Conservation (phyloP, 2,329 filamentous ascomycete genomes). For the Sclerotinia sclerotiorum region DNA sequence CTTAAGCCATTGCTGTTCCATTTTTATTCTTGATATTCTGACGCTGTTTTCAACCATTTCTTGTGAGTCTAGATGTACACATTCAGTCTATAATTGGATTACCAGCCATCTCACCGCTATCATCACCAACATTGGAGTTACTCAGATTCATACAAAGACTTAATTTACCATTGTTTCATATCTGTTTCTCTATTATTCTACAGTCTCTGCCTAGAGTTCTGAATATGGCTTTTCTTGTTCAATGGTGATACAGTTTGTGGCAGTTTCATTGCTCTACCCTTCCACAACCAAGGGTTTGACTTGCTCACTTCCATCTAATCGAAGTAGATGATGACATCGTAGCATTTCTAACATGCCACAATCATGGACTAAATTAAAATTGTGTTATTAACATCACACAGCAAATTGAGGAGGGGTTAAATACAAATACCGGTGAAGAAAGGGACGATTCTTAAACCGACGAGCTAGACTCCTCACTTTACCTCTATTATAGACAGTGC, state of each 20-base stretch:
- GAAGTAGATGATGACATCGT: not conserved
- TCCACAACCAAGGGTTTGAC: not conserved
- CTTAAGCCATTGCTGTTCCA: not conserved
- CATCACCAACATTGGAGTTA: too few species aligned
- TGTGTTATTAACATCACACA: too few species aligned
- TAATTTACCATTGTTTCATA: not conserved
- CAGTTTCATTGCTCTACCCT: too few species aligned
- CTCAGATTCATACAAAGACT: too few species aligned
- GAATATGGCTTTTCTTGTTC: too few species aligned
- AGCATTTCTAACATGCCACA: fast-evolving
- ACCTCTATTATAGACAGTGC: not conserved
- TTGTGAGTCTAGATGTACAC: not conserved
- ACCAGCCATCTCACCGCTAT: too few species aligned
- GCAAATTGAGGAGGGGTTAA: not conserved
- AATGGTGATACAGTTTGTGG: too few species aligned
- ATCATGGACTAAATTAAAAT: fast-evolving
- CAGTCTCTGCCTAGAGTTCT: too few species aligned
- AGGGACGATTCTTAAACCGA: not conserved
- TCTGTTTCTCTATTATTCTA: not conserved
- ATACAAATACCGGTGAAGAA: not conserved
- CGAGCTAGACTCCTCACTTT: too few species aligned
- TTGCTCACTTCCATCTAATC: not conserved
- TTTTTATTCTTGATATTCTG: not conserved
- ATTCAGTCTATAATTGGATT: not conserved
- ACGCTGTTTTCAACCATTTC: not conserved